Percentiles rank a stretch among this genome's conserved stretches.
phyloP scores from a whole-genome alignment of 768 basidiomycete genomes.

The Hygrophoropsis aurantiaca region DNA sequence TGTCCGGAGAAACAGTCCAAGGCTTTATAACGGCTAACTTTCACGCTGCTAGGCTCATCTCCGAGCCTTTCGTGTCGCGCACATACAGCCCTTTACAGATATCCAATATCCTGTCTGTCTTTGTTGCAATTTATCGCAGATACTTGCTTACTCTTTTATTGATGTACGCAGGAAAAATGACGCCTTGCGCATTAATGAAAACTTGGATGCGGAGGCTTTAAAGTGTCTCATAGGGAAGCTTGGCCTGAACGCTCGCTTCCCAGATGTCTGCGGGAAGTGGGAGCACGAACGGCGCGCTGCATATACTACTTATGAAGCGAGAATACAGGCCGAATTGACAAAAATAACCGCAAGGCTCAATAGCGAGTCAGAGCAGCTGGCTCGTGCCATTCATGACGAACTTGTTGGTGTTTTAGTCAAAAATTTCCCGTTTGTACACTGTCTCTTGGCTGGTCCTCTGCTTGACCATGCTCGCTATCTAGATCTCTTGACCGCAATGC shows the following conservation, averaged over 20 bases:
- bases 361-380: slow-evolving; percentile 8
- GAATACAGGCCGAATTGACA: not conserved
- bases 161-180: slow-evolving; percentile 17
- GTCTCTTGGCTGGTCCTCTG: not conserved
- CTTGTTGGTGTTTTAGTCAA: not conserved
- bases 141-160: not conserved
- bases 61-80: not conserved
- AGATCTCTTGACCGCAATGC: no score
- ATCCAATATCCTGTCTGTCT: slow-evolving; percentile 16
- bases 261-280: slow-evolving; percentile 21
- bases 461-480: no score
- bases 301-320: not conserved
- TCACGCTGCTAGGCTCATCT: slow-evolving; percentile 7
- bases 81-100: slow-evolving; percentile 12
- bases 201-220: slow-evolving; percentile 23
- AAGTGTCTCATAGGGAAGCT: slow-evolving; percentile 19
- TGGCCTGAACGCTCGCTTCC: slow-evolving; percentile 31
- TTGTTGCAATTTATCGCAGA: not conserved
- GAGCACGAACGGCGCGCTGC: slow-evolving; percentile 9
- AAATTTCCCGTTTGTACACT: not conserved
- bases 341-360: not conserved
- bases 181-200: slow-evolving; percentile 19
- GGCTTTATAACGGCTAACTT: slow-evolving; percentile 38
- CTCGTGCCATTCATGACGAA: slow-evolving; percentile 5
- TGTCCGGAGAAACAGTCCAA: slow-evolving; percentile 41